These are phyloP conservation scores for Hortaea sp. DNA, from an alignment of 2,329 filamentous ascomycete genomes.

Conservation along the genomic window DNA sequence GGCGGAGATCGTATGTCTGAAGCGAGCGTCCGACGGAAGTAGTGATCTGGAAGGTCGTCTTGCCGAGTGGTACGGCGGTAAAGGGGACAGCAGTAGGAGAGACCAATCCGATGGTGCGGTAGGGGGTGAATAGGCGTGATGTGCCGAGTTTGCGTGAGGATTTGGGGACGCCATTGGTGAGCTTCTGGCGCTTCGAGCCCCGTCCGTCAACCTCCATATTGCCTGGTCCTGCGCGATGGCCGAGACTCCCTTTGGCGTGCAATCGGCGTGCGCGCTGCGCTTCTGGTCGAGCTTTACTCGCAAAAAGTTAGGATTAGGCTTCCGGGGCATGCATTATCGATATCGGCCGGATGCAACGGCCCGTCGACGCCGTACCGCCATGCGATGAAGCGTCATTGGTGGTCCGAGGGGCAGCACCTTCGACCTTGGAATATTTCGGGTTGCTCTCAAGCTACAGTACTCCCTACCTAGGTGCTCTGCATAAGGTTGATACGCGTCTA, in stretches of 20 bases:
- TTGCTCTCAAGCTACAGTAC: too few relatives aligned
- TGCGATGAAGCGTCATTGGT: neutral
- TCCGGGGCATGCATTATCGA: neutral
- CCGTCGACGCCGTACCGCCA: neutral
- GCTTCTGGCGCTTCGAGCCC: slow-evolving; percentile 61
- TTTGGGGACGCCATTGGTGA: slow-evolving; percentile 23
- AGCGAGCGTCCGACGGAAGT: slow-evolving; percentile 83
- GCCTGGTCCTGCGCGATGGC: neutral
- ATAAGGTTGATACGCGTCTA: too few relatives aligned
- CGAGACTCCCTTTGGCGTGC: too few relatives aligned
- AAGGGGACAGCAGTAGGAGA: slow-evolving; percentile 87
- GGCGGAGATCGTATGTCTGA: slow-evolving; percentile 90
- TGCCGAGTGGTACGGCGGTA: slow-evolving; percentile 76
- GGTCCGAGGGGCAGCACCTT: neutral
- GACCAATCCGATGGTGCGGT: slow-evolving; percentile 86
- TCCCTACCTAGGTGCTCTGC: too few relatives aligned
- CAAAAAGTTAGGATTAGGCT: neutral
- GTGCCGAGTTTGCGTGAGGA: slow-evolving; percentile 10
- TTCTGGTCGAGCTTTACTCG: neutral
- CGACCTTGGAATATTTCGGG: too few relatives aligned
- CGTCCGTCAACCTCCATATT: slow-evolving; percentile 8
- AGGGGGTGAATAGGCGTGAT: slow-evolving; percentile 87
- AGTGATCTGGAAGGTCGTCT: slow-evolving; percentile 93
- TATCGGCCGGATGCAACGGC: neutral
- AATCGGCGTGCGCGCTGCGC: too few relatives aligned